phyloP scores from a whole-genome alignment of 176 grass and related monocot genomes.

The Oryza coarctata region DNA sequence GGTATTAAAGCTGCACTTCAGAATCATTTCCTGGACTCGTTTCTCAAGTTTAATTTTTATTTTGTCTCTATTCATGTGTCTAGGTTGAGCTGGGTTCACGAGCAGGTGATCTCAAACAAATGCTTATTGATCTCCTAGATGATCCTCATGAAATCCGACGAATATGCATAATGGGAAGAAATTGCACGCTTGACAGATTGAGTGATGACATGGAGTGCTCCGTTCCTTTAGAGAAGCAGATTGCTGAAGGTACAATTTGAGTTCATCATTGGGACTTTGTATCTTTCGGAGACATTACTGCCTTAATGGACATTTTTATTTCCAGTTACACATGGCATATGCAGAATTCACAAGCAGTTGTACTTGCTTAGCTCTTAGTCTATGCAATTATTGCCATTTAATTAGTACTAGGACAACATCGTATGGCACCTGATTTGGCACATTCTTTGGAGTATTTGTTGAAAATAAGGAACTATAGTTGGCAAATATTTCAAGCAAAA shows the following conservation, averaged over 20 bases:
- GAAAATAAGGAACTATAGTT: neutral
- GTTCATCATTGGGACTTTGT: constrained; percentile 11
- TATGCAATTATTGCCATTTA: constrained; percentile 10
- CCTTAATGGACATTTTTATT: neutral
- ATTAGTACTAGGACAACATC: constrained; percentile 13
- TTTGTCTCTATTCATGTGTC: constrained; percentile 33
- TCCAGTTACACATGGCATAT: neutral
- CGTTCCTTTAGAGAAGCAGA: constrained; percentile 78
- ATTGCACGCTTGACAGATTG: constrained; percentile 63
- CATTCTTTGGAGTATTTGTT: neutral
- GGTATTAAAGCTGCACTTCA: constrained; percentile 41
- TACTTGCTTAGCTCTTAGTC: neutral
- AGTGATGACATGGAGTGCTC: constrained; percentile 69
- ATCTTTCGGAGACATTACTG: neutral
- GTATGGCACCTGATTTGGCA: neutral
- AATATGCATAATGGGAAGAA: constrained; percentile 97
- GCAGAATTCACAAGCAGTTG: neutral
- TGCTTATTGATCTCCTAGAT: constrained; percentile 90
- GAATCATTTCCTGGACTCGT: constrained; percentile 22
- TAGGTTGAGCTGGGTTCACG: constrained; percentile 96
- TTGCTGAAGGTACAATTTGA: constrained; percentile 77
- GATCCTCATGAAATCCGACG: constrained; percentile 93
- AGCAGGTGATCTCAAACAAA: constrained; percentile 95
- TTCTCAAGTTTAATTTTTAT: constrained; percentile 15
- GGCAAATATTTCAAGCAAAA: neutral